Conservation (phyloP, 1,139 yeast genomes). For the Kodamaea derodonti region DNA sequence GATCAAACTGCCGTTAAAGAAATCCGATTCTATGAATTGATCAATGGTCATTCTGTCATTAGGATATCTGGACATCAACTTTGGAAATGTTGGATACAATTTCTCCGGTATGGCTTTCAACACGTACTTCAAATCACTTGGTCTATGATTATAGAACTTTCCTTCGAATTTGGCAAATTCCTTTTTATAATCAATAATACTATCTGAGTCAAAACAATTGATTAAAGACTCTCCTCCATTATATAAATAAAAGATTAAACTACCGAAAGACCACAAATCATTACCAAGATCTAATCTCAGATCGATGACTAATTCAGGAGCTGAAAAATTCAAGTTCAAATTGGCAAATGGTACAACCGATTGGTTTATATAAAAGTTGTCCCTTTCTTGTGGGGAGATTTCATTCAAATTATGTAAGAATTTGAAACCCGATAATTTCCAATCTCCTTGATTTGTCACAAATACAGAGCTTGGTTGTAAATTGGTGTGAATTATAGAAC, state of each 20-base stretch:
- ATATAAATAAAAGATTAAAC: constrained; percentile 66
- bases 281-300: constrained; percentile 55
- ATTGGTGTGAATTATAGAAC: constrained; percentile 73
- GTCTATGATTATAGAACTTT: constrained; percentile 40
- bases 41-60: constrained; percentile 45
- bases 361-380: constrained; percentile 57
- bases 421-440: constrained; percentile 83
- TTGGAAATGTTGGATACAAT: constrained; percentile 29
- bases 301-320: constrained; percentile 69
- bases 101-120: constrained; percentile 39
- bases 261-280: constrained; percentile 82
- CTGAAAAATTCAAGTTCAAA: constrained; percentile 66
- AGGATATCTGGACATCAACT: constrained; percentile 41
- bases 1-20: constrained; percentile 76
- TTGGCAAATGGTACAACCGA: constrained; percentile 78
- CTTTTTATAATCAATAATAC: constrained; percentile 44
- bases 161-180: constrained; percentile 41
- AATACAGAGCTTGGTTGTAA: constrained; percentile 74
- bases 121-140: constrained; percentile 46
- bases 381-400: constrained; percentile 44
- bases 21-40: constrained; percentile 50
- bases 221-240: constrained; percentile 45
- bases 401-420: constrained; percentile 56
- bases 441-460: constrained; percentile 83
- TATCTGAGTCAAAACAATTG: constrained; percentile 46